Evolutionary conservation across 2,329 filamentous ascomycete species (phyloP).

Genomic region (Diaporthe velutina): DNA sequence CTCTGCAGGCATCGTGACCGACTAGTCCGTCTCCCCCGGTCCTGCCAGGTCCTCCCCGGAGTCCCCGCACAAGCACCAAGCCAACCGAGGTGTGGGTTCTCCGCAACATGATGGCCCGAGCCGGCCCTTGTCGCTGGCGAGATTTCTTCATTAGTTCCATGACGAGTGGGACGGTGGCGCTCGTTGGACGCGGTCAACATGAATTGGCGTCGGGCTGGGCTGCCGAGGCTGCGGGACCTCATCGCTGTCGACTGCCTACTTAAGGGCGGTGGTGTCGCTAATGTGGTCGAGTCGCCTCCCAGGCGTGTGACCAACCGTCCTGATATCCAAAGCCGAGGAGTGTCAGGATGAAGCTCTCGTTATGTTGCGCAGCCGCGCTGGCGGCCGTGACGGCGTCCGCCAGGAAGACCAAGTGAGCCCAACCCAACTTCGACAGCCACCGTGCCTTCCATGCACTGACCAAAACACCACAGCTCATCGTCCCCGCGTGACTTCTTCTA

Average conservation of each 20-base stretch:
- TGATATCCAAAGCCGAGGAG: background rate
- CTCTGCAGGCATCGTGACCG: slow-evolving; percentile 16
- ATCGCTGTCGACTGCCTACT: background rate
- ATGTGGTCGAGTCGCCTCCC: too few relatives aligned
- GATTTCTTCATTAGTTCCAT: background rate
- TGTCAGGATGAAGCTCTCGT: slow-evolving; percentile 3
- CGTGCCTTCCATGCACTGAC: background rate
- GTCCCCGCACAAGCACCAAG: slow-evolving; percentile 10
- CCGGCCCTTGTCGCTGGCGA: background rate
- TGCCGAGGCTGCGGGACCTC: background rate
- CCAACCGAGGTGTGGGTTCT: slow-evolving; percentile 18
- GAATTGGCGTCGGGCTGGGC: slow-evolving; percentile 3
- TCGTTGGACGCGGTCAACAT: background rate
- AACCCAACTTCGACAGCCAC: background rate
- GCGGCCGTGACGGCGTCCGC: slow-evolving; percentile 22
- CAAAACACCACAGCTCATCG: background rate
- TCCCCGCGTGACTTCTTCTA: slow-evolving; percentile 10
- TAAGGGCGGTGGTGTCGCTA: background rate
- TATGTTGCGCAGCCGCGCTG: slow-evolving; percentile 8
- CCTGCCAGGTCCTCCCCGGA: background rate
- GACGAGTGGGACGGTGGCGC: slow-evolving; percentile 15
- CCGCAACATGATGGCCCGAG: slow-evolving; percentile 17
- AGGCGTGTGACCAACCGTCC: background rate
- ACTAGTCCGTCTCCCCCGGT: slow-evolving; percentile 8
- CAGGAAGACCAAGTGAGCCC: slow-evolving; percentile 1